Base-by-base conservation (phyloP, 768 basidiomycete species). In the Chalciporus chontae region DNA sequence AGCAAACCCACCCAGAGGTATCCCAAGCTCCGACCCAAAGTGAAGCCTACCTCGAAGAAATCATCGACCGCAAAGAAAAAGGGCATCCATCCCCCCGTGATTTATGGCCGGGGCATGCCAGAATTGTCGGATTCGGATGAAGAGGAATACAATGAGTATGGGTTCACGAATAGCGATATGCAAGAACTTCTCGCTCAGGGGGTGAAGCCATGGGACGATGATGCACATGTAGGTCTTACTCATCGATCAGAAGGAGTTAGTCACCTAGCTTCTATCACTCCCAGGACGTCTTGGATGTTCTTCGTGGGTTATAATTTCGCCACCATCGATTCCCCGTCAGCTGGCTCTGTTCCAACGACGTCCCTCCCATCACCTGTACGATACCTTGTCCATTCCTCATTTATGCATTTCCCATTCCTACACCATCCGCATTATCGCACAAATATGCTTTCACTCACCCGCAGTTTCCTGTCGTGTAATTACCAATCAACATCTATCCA, bases 181-280 rank as follows among this genome's bases (percentile, higher is more conserved):
- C 51, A 66, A 2, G 74, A 73, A 44, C 61, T 75, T 11, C 9
- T 69, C 10, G 60, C 45, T 29, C 67, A 75, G 3, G 73, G 73
- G 1, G 69, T 76, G 3, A 76, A 69, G 44, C 73, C 75, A 6
- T 75, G 74, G 73, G 74, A 77, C 9, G 71, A 73, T 7, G 69
- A 75, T 55, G 72, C 74, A 42, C 51, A 59, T 52, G 75, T 74
- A 52, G 17, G 71, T 61, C 36, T 15, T 4, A 17, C 19, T 18
- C 5, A 15, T 24, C 13, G 19, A 27, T 45, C 45, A 29, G 7
- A 6, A 15, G 29, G 29, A 27, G 24, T 39, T 9, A 9, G n/a
- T 8, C 7, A n/a, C 23, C 32, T 15, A 21, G 26, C 7, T n/a
- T 18, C 37, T 43, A 38, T 15, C 15, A 2, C 7, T 47, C 9